Evolutionary conservation across 208 protist genomes (phyloP).

Genomic region (Acanthamoeba royreba): DNA sequence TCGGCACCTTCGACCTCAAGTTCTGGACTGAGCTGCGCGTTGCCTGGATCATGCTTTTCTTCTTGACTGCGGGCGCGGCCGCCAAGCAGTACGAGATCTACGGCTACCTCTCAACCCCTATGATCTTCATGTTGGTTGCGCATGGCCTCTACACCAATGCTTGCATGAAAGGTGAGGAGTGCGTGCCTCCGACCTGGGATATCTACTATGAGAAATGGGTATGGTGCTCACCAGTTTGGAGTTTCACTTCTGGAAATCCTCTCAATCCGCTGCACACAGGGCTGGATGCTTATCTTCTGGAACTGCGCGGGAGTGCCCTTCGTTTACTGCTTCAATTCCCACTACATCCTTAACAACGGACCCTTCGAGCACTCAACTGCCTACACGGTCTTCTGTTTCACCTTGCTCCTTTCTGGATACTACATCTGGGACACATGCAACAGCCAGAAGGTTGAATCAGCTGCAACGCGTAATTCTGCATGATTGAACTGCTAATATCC

Average conservation of each 20-base stretch:
- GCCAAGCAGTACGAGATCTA: constrained; percentile 85
- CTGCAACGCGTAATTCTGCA: not conserved
- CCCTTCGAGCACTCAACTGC: constrained; percentile 44
- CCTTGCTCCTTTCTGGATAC: constrained; percentile 85
- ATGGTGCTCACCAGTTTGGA: constrained; percentile 65
- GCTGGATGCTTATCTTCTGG: constrained; percentile 92
- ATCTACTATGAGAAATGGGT: constrained; percentile 94
- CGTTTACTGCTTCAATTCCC: constrained; percentile 89
- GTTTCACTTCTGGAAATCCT: not conserved
- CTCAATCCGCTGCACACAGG: not conserved
- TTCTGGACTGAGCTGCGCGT: constrained; percentile 90
- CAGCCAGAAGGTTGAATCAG: constrained; percentile 86
- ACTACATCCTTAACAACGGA: constrained; percentile 81
- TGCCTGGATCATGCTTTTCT: constrained; percentile 92
- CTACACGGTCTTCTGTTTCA: constrained; percentile 76
- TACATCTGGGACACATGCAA: constrained; percentile 93
- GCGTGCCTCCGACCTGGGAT: constrained; percentile 92
- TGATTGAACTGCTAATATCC: not conserved
- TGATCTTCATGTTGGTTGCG: constrained; percentile 91
- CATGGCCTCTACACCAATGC: constrained; percentile 93
- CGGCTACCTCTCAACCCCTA: constrained; percentile 84
- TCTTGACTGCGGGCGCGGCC: constrained; percentile 87
- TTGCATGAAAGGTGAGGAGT: constrained; percentile 92
- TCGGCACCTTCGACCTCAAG: constrained; percentile 92
- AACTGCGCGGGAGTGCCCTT: constrained; percentile 93